Evolutionary conservation across 23 red algal species (phyloP), one percentile per base, ranked within the genome.

Genomic region (Gracilaria domingensis): DNA sequence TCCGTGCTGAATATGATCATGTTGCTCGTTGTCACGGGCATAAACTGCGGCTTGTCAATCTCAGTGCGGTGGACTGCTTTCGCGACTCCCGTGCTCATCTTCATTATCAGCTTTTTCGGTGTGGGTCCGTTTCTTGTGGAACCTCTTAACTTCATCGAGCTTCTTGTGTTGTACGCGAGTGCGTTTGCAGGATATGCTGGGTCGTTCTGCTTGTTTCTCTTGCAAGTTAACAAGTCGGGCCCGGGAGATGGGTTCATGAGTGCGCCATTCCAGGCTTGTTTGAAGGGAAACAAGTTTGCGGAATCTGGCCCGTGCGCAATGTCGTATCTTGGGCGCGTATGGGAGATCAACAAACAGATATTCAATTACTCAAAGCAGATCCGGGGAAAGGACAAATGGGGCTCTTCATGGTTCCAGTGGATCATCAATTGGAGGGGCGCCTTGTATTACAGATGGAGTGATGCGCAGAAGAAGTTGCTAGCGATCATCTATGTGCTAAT

Each of bases 331-430:
- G 37, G 28, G 71, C 73, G 81, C 8, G 76, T 95, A 66, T 66
- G 75, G 57, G 87, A 98, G 75, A 82, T 98, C 34, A 98, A 98
- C 84, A 33, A 35, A 29, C 62, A 67, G 77, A 98, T 98, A 70
- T 93, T 89, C 48, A 65, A 80, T 24, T 90, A 93, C 32, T 94
- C 93, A n/a, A 95, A 95, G 60, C 56, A 56, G 24, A 95, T 98
- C 61, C 87, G 83, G 9, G 94, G 91, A 25, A 86, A 91, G 33
- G 88, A 96, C 85, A 80, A 88, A n/a, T 96, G 93, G 89, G 88
- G 88, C 11, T 71, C 79, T 44, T 74, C 71, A 75, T 98, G 96
- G 96, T 93, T 93, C 48, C 75, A 95, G 47, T 98, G 96, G 96
- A 84, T 90, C 33, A 62, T 95, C 17, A 95, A 93, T 62, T 86